Percentiles rank a stretch among this genome's conserved stretches.
Conservation (phyloP, 1,284 basidiomycete genomes). For the Boletellus deceptivus region DNA sequence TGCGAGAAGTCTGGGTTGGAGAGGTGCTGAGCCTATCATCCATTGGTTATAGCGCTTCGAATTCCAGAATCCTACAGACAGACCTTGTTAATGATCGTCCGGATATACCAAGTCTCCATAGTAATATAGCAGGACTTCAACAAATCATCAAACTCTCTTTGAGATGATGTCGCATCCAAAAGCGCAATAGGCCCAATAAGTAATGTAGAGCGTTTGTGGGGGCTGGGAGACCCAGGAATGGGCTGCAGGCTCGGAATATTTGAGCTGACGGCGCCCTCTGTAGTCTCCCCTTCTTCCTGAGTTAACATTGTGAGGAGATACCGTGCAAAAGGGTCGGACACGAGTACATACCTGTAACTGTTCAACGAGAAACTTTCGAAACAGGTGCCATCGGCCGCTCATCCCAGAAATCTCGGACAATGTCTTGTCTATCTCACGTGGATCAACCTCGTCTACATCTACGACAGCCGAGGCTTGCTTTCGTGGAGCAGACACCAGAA, state of each 20-base stretch:
- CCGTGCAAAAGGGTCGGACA: neutral
- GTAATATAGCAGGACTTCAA: constrained; percentile 80
- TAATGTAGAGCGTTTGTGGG: neutral
- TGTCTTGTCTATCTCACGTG: constrained; percentile 87
- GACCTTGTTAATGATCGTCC: constrained; percentile 87
- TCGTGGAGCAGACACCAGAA: constrained; percentile 35
- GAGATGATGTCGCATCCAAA: constrained; percentile 53
- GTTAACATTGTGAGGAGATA: constrained; percentile 7
- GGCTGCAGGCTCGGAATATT: constrained; percentile 1
- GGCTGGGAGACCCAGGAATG: neutral
- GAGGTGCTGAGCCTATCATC: constrained; percentile 63
- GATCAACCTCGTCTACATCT: constrained; percentile 74
- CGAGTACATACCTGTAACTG: constrained; percentile 52
- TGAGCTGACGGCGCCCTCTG: constrained; percentile 1
- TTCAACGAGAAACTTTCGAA: constrained; percentile 83
- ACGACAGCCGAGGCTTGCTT: constrained; percentile 37
- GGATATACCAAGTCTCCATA: constrained; percentile 89
- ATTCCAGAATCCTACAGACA: constrained; percentile 4
- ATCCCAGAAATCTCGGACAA: constrained; percentile 87
- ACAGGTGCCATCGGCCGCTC: constrained; percentile 89
- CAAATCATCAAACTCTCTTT: constrained; percentile 65
- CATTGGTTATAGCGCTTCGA: constrained; percentile 2
- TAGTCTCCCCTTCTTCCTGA: constrained; percentile 21
- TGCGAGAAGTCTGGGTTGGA: constrained; percentile 69
- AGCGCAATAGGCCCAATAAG: constrained; percentile 17